A percentile compares a stretch with the other conserved stretches of the same genome.
phyloP scores from a whole-genome alignment of 1,139 yeast species.

The Lodderomyces orthopsilosis region DNA sequence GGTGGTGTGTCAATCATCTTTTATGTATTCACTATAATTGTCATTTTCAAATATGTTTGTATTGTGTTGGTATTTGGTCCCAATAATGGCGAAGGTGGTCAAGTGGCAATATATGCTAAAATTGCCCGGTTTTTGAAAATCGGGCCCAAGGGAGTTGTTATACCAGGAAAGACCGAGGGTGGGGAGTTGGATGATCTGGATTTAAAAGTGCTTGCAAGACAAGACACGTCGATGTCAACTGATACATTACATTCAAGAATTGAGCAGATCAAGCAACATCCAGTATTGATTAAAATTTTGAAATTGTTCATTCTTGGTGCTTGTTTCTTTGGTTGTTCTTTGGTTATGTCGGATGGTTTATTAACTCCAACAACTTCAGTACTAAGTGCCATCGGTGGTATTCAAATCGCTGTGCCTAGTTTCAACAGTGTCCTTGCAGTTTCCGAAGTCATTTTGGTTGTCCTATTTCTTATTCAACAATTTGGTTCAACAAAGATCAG shows the following conservation, averaged over 20 bases:
- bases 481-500: constrained; percentile 45
- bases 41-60: constrained; percentile 48
- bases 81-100: constrained; percentile 61
- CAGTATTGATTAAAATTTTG: constrained; percentile 23
- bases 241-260: constrained; percentile 16
- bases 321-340: constrained; percentile 54
- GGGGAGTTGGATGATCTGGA: constrained; percentile 27
- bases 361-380: constrained; percentile 64
- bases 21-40: constrained; percentile 53
- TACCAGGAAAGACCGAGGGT: constrained; percentile 28
- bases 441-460: constrained; percentile 45
- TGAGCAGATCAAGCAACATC: constrained; percentile 20
- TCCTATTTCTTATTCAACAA: constrained; percentile 44
- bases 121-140: constrained; percentile 47
- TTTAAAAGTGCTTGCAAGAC: constrained; percentile 38
- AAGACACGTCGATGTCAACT: constrained; percentile 34
- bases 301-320: constrained; percentile 33
- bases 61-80: constrained; percentile 51
- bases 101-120: constrained; percentile 58
- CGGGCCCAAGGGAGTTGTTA: constrained; percentile 47
- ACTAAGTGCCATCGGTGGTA: constrained; percentile 49
- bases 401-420: constrained; percentile 44
- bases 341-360: constrained; percentile 58
- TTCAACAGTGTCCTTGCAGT: constrained; percentile 42
- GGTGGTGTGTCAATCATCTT: constrained; percentile 56